Percentiles rank a stretch among this genome's conserved stretches.
Evolutionary conservation across 2,329 filamentous ascomycete species (phyloP).

Genomic region (Aspergillus terreus): DNA sequence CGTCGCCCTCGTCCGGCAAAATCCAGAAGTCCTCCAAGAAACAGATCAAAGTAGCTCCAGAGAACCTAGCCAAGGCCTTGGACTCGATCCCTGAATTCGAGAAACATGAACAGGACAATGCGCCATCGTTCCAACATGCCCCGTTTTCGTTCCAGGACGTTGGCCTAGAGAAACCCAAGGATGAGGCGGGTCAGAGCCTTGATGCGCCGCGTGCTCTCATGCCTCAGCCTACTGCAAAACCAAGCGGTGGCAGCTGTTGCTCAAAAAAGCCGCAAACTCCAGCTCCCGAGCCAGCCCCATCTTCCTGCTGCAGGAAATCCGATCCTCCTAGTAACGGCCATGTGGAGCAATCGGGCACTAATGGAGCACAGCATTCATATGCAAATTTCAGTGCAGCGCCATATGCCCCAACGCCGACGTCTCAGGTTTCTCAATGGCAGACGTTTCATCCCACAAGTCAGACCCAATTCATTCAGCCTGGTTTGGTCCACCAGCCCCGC

Average conservation of each 20-base stretch:
- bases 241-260: slow-evolving; percentile 22
- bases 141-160: slow-evolving; percentile 10
- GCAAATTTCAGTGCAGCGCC: slow-evolving; percentile 10
- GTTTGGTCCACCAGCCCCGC: slow-evolving; percentile 6
- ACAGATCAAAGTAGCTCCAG: slow-evolving; percentile 31
- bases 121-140: neutral
- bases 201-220: neutral
- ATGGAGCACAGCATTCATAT: slow-evolving; percentile 3
- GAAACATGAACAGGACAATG: slow-evolving; percentile 18
- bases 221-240: neutral
- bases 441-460: slow-evolving; percentile 14
- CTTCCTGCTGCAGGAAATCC: slow-evolving; percentile 29
- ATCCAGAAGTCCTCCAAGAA: slow-evolving; percentile 34
- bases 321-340: slow-evolving; percentile 1
- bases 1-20: slow-evolving; percentile 27
- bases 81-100: slow-evolving; percentile 23
- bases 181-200: neutral
- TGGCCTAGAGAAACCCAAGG: slow-evolving; percentile 5
- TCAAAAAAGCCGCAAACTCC: slow-evolving; percentile 17
- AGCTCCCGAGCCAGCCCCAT: slow-evolving; percentile 6
- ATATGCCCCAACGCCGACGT: slow-evolving; percentile 13
- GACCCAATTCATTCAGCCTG: slow-evolving; percentile 11
- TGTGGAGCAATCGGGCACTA: neutral
- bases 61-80: slow-evolving; percentile 33
- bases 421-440: slow-evolving; percentile 22